Evolutionary conservation across 2,329 filamentous ascomycete genomes (phyloP).

Genomic region (Akanthomyces uredinophilus): DNA sequence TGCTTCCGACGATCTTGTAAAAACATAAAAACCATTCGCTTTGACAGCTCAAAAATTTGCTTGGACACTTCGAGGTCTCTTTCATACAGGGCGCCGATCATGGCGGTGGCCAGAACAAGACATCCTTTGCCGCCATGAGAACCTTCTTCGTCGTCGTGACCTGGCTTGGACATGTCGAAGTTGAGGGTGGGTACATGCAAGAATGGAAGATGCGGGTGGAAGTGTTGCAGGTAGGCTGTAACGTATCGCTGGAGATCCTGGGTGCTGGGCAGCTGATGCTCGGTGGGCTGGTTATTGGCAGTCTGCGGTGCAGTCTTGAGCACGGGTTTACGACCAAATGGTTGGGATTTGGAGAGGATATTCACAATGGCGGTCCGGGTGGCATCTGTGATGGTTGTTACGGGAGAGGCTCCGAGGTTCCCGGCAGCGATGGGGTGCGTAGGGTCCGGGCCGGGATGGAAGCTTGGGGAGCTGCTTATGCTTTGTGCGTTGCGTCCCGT

Average conservation of each 20-base stretch:
- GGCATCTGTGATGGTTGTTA: slow-evolving; percentile 60
- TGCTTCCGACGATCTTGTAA: slow-evolving; percentile 86
- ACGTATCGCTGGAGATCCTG: slow-evolving; percentile 87
- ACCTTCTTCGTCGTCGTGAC: slow-evolving; percentile 56
- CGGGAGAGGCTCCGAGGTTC: slow-evolving; percentile 51
- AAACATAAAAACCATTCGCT: slow-evolving; percentile 91
- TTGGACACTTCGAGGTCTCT: slow-evolving; percentile 73
- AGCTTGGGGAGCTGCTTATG: slow-evolving; percentile 56
- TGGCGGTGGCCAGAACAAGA: slow-evolving; percentile 75
- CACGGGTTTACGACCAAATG: slow-evolving; percentile 60
- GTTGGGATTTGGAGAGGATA: slow-evolving; percentile 52
- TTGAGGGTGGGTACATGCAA: slow-evolving; percentile 86
- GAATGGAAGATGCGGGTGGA: slow-evolving; percentile 93
- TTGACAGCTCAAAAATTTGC: slow-evolving; percentile 85
- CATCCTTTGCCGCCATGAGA: slow-evolving; percentile 76
- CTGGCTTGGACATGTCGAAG: slow-evolving; percentile 69
- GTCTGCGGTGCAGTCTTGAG: slow-evolving; percentile 49
- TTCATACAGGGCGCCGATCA: slow-evolving; percentile 80
- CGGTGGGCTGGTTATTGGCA: slow-evolving; percentile 32
- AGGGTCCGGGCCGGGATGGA: slow-evolving; percentile 63
- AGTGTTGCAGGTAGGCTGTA: slow-evolving; percentile 82
- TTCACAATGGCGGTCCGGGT: slow-evolving; percentile 58
- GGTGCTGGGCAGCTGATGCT: slow-evolving; percentile 67
- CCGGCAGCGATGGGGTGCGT: slow-evolving; percentile 67
- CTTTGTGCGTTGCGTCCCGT: slow-evolving; percentile 57